Base-by-base conservation (phyloP, 208 protist genomes). In the Trichomonas gallinae region DNA sequence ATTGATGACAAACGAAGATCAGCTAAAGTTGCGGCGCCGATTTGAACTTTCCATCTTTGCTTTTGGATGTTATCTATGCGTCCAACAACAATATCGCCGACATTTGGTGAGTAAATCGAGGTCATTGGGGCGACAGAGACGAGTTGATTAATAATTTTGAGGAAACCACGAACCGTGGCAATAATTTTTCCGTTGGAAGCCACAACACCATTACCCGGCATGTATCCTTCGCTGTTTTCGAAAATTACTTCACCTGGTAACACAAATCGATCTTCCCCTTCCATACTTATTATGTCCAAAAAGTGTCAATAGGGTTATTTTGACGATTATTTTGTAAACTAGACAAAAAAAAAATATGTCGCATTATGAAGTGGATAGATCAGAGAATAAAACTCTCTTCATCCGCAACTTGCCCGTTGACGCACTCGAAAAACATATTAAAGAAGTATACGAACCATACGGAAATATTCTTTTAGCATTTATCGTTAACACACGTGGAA, bases 31-130 rank as follows among this genome's bases (percentile, higher is more conserved):
- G 87, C 42, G 17, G 40, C 17, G 26, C 44, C 40, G 38, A 93
- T 51, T 93, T 93, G 87, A 51, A 93, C 44, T 93, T 51, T 93
- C 87, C 87, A 93, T 93, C 87, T 23, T 93, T 93, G 87, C 38
- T 93, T 93, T 51, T 48, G 45, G 38, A 93, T 44, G 11, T 51
- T 42, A 34, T 42, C 42, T 38, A 93, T 51, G 3, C 87, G 87
- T 17, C 87, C 87, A 38, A 93, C 87, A 93, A 93, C 87, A 15
- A 93, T 51, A 36, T 93, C 87, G 2, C 87, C 87, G 13, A 51
- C 44, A 58, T 93, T 48, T 48, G 87, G 44, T 34, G 40, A 93
- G 46, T 93, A 93, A 51, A 93, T 93, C 38, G 87, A 93, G 17
- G 87, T 93, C 6, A 51, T 93, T 48, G 87, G 87, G 17, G 40